Evolutionary conservation across 768 basidiomycete species (phyloP).

Genomic region (Russula sp.): DNA sequence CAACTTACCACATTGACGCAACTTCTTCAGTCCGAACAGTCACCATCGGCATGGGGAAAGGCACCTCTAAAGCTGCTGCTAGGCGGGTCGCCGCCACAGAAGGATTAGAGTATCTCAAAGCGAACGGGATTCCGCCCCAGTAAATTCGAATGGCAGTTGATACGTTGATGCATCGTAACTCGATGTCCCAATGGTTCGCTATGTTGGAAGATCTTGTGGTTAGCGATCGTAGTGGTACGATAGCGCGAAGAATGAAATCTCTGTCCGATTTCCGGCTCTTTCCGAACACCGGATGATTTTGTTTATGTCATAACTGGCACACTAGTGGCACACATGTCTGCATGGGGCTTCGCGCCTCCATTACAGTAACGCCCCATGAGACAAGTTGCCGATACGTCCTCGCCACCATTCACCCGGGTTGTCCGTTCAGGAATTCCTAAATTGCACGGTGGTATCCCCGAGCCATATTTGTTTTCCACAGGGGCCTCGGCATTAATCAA

Average conservation of each 20-base stretch:
- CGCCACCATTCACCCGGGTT: background rate
- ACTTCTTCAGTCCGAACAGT: background rate
- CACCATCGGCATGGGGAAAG: background rate
- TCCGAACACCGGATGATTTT: background rate
- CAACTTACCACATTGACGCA: background rate
- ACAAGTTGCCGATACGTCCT: background rate
- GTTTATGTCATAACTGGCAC: too few species aligned
- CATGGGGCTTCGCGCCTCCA: background rate
- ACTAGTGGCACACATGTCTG: background rate
- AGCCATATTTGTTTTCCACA: background rate
- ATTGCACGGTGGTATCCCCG: background rate
- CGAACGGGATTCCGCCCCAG: background rate
- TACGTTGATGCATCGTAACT: background rate
- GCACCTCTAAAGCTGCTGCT: background rate
- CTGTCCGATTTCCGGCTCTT: background rate
- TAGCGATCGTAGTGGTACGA: background rate
- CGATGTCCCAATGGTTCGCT: background rate
- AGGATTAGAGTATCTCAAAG: slow-evolving; percentile 4
- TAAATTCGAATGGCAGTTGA: background rate
- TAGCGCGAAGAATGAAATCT: background rate
- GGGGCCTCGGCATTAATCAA: background rate
- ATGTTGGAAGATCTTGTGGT: background rate
- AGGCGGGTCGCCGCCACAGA: slow-evolving; percentile 1
- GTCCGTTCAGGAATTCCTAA: slow-evolving; percentile 8
- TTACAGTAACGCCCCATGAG: slow-evolving; percentile 3